Evolutionary conservation across 2,329 filamentous ascomycete genomes (phyloP).

Genomic region (Ophiostoma ips): DNA sequence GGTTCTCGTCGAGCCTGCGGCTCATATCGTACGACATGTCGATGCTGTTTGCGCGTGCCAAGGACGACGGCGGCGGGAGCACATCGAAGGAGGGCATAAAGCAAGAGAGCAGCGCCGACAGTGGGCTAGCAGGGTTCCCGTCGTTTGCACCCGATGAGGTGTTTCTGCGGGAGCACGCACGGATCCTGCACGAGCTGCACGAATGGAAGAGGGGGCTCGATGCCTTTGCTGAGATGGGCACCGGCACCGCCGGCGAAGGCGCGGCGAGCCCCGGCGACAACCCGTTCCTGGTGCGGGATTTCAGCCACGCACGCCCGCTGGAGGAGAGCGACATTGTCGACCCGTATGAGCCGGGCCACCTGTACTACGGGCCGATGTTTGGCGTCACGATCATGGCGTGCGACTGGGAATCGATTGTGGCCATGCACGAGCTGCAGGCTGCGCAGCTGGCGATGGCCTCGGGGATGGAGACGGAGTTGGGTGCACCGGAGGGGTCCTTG

Average conservation of each 20-base stretch:
- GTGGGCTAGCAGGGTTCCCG: conserved; percentile 15
- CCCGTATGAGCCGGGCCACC: conserved; percentile 53
- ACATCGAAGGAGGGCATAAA: conserved; percentile 23
- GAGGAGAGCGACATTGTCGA: conserved; percentile 56
- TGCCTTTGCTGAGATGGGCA: conserved; percentile 2
- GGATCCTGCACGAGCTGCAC: conserved; percentile 32
- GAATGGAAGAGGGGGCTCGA: conserved; percentile 35
- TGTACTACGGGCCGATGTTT: conserved; percentile 60
- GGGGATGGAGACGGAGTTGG: neutral
- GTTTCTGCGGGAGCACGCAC: conserved; percentile 48
- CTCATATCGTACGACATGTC: conserved; percentile 71
- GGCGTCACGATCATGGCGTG: conserved; percentile 59
- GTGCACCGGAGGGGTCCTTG: neutral
- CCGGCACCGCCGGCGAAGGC: neutral
- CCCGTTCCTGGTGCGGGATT: conserved; percentile 42
- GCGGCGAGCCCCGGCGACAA: neutral
- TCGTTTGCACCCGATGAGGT: conserved; percentile 39
- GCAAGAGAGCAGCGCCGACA: conserved; percentile 35
- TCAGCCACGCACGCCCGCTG: conserved; percentile 37
- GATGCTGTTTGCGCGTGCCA: conserved; percentile 54
- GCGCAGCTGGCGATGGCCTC: conserved; percentile 21
- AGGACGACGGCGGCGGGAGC: conserved; percentile 18
- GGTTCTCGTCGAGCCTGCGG: conserved; percentile 50
- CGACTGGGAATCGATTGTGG: conserved; percentile 63
- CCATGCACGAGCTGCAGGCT: conserved; percentile 70